These are phyloP conservation scores for Solanum hybrid DNA, from an alignment of 305 asterid genomes.

Conservation along the genomic window DNA sequence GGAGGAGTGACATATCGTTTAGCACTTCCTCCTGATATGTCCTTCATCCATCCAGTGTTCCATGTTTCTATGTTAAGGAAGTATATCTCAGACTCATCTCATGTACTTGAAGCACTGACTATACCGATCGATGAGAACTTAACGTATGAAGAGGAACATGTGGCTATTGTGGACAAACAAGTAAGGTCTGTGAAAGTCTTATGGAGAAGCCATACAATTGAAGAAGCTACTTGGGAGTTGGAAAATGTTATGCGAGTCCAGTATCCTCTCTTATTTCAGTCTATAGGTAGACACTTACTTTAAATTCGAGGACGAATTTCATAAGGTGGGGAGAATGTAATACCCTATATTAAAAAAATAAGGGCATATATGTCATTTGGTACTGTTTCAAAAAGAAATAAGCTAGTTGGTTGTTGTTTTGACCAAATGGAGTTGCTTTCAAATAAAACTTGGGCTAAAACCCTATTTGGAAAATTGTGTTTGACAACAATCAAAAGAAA, in stretches of 20 bases:
- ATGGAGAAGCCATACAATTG: neutral
- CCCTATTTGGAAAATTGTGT: neutral
- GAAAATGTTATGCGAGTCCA: neutral
- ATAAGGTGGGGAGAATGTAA: neutral
- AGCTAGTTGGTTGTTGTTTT: neutral
- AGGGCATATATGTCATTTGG: neutral
- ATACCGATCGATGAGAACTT: neutral
- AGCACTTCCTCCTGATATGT: neutral
- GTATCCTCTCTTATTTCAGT: neutral
- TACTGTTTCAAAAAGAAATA: neutral
- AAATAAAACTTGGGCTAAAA: neutral
- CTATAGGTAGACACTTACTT: neutral
- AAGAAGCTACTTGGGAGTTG: neutral
- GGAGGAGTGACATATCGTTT: neutral
- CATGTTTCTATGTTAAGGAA: neutral
- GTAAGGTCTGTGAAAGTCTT: neutral
- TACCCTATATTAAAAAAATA: neutral
- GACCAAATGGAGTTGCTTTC: neutral
- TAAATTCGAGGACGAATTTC: neutral
- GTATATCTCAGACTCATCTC: neutral
- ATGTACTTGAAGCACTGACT: neutral
- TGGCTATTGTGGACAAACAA: neutral
- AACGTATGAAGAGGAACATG: neutral
- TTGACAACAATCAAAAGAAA: neutral
- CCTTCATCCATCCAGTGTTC: neutral